Evolutionary conservation across 2,329 filamentous ascomycete species (phyloP), one percentile per base, ranked within the genome.

Genomic region (Canariomyces notabilis): DNA sequence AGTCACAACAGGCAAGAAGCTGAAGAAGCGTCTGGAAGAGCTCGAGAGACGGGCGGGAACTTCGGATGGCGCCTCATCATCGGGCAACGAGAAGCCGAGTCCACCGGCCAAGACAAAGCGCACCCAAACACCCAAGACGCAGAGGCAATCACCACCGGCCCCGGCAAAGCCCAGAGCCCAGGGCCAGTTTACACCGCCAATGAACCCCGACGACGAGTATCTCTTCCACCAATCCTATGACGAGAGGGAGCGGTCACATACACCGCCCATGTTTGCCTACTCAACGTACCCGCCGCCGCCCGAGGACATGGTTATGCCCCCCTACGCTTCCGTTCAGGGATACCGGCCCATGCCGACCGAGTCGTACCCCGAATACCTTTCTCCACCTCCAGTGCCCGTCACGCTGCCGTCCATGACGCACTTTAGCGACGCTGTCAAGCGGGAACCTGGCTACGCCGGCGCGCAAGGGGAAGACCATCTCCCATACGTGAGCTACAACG

Each of bases 11-110:
- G 85, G 87, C 77, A 91, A 91, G 81, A 91, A 91, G 81, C 83
- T 91, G 59, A 91, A 93, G 85, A 85, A 85, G 73, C 83, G 87
- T 61, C 75, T 93, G 63, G 86, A 91, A 74, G 87, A 91, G 63
- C 78, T 91, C 58, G 87, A 91, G 76, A 81, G 85, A 62, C 78
- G 86, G 56, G 87, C 87, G 48, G 85, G 83, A 37, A 57, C 57
- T 8, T 60, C 63, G 19, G 63, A 66, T 29, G 60, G 56, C 12
- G 48, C 56, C 31, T 57, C 56, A 7, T 54, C 59, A 16, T 53
- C 57, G 8, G 54, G 58, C 62, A 57, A 51, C 56, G 32, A 33
- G 62, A 60, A 65, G 58, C 50, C 58, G 46, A 63, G 57, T 42
- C 57, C 64, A 49, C 66, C 66, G 57, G 65, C 75, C 47, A 57